phyloP scores from a whole-genome alignment of 1,284 basidiomycete genomes.

The Cystobasidium pallidum region DNA sequence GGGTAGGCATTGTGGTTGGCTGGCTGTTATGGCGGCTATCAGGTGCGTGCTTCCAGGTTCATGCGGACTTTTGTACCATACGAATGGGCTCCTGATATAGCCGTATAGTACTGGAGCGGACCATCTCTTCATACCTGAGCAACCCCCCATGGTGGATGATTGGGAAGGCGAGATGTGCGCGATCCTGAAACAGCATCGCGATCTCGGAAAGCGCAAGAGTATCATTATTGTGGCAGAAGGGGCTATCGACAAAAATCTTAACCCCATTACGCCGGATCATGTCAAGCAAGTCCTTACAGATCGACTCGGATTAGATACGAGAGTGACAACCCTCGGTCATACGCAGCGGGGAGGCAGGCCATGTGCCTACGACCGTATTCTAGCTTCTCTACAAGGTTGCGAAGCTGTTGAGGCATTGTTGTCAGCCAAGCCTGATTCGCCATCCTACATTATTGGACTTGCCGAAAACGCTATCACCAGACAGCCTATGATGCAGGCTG shows the following conservation, averaged over 20 bases:
- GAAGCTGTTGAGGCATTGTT: slow-evolving; percentile 90
- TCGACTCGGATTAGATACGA: slow-evolving; percentile 86
- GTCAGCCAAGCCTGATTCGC: slow-evolving; percentile 84
- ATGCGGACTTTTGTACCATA: too few species aligned
- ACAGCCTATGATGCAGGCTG: slow-evolving; percentile 89
- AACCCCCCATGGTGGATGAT: slow-evolving; percentile 73
- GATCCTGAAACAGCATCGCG: slow-evolving; percentile 85
- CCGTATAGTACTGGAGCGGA: slow-evolving; percentile 77
- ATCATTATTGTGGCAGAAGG: slow-evolving; percentile 98
- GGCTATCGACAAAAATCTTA: slow-evolving; percentile 81
- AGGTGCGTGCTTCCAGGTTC: slow-evolving; percentile 63
- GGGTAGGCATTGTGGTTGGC: slow-evolving; percentile 98
- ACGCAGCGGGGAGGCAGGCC: slow-evolving; percentile 93
- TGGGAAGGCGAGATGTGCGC: slow-evolving; percentile 94
- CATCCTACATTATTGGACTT: slow-evolving; percentile 96
- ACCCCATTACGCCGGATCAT: slow-evolving; percentile 86
- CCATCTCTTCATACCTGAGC: slow-evolving; percentile 95
- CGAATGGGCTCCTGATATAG: too few species aligned
- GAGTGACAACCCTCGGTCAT: slow-evolving; percentile 98
- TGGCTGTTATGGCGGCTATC: slow-evolving; percentile 89
- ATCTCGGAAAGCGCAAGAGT: slow-evolving; percentile 92
- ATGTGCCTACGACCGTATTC: slow-evolving; percentile 86
- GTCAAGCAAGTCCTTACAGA: slow-evolving; percentile 87
- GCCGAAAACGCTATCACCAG: slow-evolving; percentile 93
- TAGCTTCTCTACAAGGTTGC: slow-evolving; percentile 91